Percentiles rank a stretch among this genome's conserved stretches.
phyloP scores from a whole-genome alignment of 176 grass and related monocot species.

The Carex kokanica region DNA sequence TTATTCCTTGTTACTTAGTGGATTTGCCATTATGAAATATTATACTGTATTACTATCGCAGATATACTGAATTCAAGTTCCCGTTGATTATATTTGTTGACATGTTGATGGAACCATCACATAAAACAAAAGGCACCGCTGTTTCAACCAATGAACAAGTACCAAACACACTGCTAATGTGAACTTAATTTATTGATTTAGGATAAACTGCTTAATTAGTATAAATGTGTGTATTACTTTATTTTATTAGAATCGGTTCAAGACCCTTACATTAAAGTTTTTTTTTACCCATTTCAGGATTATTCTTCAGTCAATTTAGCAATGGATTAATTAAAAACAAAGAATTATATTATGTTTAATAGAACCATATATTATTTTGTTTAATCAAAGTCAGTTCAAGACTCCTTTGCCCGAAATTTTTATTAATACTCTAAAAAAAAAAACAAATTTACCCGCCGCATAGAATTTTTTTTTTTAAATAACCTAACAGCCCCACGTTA shows the following conservation, averaged over 20 bases:
- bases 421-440: no score
- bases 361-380: no score
- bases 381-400: no score
- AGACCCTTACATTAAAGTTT: neutral
- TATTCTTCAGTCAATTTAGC: neutral
- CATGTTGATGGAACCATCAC: neutral
- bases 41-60: neutral
- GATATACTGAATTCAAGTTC: neutral
- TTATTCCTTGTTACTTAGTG: constrained; percentile 13
- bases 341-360: no score
- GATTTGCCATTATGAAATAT: constrained; percentile 3
- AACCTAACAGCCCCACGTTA: no score
- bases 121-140: neutral
- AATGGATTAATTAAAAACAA: no score
- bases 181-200: neutral
- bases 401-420: no score
- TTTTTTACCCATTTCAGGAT: neutral
- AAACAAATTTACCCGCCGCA: no score
- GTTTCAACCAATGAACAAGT: no score
- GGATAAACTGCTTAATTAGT: neutral
- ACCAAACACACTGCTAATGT: neutral
- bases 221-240: neutral
- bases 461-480: no score
- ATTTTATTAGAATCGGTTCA: neutral
- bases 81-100: neutral